Conservation (phyloP, 257 asterid genomes). For the Paulownia fortunei region DNA sequence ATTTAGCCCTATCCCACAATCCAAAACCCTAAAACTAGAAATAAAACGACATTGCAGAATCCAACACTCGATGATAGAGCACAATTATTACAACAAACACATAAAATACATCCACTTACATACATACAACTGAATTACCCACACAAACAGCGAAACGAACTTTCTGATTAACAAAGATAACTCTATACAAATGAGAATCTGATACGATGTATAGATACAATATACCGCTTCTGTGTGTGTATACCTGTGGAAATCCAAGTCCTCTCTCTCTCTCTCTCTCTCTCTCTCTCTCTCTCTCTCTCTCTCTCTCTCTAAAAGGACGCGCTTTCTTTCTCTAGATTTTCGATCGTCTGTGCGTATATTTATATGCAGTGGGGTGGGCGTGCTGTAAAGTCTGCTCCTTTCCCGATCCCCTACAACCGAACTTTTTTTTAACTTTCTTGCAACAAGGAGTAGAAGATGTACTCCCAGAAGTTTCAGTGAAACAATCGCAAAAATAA, state of each 20-base stretch:
- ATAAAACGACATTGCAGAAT: constrained; percentile 28
- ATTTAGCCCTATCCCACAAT: constrained; percentile 10
- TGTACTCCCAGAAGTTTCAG: background rate
- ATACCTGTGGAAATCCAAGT: constrained; percentile 48
- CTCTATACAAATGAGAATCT: constrained; percentile 15
- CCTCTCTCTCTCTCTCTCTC: constrained; percentile 36
- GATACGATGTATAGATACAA: constrained; percentile 26
- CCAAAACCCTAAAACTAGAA: constrained; percentile 43
- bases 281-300: constrained; percentile 25
- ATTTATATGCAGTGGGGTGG: constrained; percentile 34
- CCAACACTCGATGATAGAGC: constrained; percentile 12
- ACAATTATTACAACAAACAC: constrained; percentile 23
- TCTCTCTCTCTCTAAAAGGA: constrained; percentile 27
- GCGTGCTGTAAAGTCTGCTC: constrained; percentile 34
- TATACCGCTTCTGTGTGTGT: background rate
- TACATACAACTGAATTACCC: constrained; percentile 21
- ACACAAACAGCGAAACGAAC: constrained; percentile 8
- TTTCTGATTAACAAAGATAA: background rate
- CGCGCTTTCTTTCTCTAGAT: constrained; percentile 52
- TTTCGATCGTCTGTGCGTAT: constrained; percentile 28
- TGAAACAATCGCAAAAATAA: background rate
- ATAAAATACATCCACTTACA: constrained; percentile 12
- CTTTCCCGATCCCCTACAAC: constrained; percentile 28
- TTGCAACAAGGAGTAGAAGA: background rate
- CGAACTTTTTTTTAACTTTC: background rate